Evolutionary conservation across 768 basidiomycete species (phyloP).

Genomic region (Suillus occidentalis): DNA sequence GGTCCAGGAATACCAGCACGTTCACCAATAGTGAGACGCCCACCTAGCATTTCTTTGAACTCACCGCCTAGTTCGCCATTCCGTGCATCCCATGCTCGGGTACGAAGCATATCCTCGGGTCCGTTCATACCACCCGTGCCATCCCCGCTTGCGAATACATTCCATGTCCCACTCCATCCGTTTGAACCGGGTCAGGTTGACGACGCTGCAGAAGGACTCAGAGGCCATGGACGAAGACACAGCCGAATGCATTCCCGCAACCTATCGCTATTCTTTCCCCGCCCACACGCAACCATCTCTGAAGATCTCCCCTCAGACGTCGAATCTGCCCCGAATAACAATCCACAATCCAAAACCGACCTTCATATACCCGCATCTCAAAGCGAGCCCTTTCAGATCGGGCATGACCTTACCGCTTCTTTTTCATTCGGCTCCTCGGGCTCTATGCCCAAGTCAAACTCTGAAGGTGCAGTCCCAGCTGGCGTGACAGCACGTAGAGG

Average conservation of each 20-base stretch:
- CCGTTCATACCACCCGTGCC: conserved; percentile 6
- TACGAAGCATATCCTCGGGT: conserved; percentile 36
- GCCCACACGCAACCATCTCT: conserved; percentile 59
- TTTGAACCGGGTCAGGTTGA: conserved; percentile 19
- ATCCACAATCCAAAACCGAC: conserved; percentile 22
- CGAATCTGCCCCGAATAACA: conserved; percentile 39
- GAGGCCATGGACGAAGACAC: conserved; percentile 45
- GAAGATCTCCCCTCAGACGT: conserved; percentile 59
- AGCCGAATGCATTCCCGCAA: conserved; percentile 86
- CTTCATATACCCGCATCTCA: conserved; percentile 43
- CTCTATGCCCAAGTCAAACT: conserved; percentile 37
- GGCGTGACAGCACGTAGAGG: conserved; percentile 47
- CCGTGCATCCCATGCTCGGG: conserved; percentile 30
- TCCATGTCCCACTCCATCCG: conserved; percentile 27
- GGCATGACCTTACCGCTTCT: conserved; percentile 46
- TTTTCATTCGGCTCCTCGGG: conserved; percentile 50
- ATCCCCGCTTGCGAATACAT: conserved; percentile 8
- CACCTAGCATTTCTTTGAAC: conserved; percentile 21
- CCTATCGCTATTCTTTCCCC: conserved; percentile 88
- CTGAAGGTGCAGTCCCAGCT: conserved; percentile 12
- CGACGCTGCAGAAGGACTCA: conserved; percentile 10
- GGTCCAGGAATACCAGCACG: conserved; percentile 24
- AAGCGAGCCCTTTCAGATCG: conserved; percentile 31
- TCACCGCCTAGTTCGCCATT: conserved; percentile 35
- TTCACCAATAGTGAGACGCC: conserved; percentile 17